Base-by-base conservation (phyloP, 352 stramenopile species). In the Phytophthora tentaculata region DNA sequence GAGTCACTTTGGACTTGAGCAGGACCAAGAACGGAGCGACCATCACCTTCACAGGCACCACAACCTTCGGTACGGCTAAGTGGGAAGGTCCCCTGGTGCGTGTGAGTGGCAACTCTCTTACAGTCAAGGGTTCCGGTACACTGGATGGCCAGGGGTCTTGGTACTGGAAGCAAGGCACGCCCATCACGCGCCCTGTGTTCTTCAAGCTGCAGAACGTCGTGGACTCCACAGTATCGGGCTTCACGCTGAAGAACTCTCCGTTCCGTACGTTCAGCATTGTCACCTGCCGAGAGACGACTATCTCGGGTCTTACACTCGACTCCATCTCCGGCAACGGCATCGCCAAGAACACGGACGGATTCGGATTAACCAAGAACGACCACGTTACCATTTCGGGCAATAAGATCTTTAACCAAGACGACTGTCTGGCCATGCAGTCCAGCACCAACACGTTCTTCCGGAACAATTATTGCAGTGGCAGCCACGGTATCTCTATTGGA, bases 151-250 rank as follows among this genome's bases (percentile, higher is more conserved):
- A 81, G 44, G 72, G 76, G 0, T 28, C 29, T 6, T 79, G 67
- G 69, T 80, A 83, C 64, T 83, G 75, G 76, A 62, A 68, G 22
- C 62, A 83, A 28, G 70, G 64, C 3, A 19, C 45, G 32, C 69
- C 52, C 10, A 64, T 81, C 45, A 73, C 58, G 0, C 61, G 65
- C 5, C 76, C 72, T 1, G 65, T 78, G n/a, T 76, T 83, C 54
- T 74, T 83, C 50, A 62, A 67, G 26, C 52, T 79, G 17, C 72
- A 60, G 22, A 59, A 57, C 19, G 70, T 76, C 16, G 43, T 69
- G 0, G 22, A 22, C 10, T 81, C 76, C 8, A 69, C 16, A 1
- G 39, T 83, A 0, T 74, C 69, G 37, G 73, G 67, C 6, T 83
- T 79, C 39, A 81, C 62, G 4, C 23, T 83, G 41, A 74, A 77